These are phyloP conservation scores for Dryas integrifolia DNA, from an alignment of 331 rosid species.

Conservation along the genomic window DNA sequence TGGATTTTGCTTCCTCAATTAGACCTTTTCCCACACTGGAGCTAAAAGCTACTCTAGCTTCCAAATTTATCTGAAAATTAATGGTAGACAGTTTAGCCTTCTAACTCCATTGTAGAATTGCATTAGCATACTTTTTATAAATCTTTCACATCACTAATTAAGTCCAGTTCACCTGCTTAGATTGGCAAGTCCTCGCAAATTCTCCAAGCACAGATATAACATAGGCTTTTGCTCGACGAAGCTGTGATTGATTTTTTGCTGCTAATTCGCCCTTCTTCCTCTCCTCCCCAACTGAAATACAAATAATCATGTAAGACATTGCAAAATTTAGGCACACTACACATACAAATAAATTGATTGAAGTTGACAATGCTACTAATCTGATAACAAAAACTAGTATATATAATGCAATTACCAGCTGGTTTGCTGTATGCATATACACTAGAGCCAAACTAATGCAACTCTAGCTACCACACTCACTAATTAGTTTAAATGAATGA, in stretches of 20 bases:
- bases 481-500: background rate
- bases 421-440: no score
- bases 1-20: conserved; percentile 58
- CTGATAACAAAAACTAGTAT: background rate
- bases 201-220: conserved; percentile 91
- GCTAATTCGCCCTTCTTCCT: conserved; percentile 42
- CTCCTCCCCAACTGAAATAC: conserved; percentile 47
- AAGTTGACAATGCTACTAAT: background rate
- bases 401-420: background rate
- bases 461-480: background rate
- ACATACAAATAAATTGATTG: background rate
- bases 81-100: conserved; percentile 9
- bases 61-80: conserved; percentile 69
- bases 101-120: background rate
- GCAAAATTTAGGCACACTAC: no score
- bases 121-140: background rate
- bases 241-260: conserved; percentile 48
- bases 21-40: conserved; percentile 59
- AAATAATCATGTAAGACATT: conserved; percentile 9
- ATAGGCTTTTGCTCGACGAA: conserved; percentile 78
- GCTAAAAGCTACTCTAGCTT: conserved; percentile 70
- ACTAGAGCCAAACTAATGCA: background rate
- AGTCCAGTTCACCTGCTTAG: conserved; percentile 61
- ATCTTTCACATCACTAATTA: background rate
- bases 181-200: conserved; percentile 61